These are phyloP conservation scores for Santalum album DNA, from an alignment of 164 flowering plant genomes.

Conservation along the genomic window DNA sequence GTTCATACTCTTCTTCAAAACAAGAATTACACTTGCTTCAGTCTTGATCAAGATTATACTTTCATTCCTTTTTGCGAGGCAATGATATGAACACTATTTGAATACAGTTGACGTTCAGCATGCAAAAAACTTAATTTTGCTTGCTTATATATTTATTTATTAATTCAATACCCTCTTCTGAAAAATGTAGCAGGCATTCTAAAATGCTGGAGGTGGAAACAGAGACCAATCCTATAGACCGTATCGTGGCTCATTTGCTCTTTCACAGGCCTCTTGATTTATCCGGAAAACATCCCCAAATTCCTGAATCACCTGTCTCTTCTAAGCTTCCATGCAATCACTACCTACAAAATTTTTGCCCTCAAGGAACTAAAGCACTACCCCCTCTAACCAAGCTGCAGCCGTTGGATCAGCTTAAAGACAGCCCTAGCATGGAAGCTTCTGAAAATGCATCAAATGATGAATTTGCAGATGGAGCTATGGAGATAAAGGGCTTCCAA, in stretches of 20 bases:
- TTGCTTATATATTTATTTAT: too few species aligned
- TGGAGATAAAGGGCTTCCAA: conserved; percentile 22
- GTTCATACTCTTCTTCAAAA: too few species aligned
- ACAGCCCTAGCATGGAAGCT: conserved; percentile 20
- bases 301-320: conserved; percentile 39
- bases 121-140: too few species aligned
- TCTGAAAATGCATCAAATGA: conserved; percentile 31
- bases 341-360: conserved; percentile 15
- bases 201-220: conserved; percentile 46
- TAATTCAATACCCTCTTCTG: too few species aligned
- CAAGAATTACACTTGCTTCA: too few species aligned
- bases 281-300: conserved; percentile 25
- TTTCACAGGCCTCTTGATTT: conserved; percentile 56
- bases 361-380: conserved; percentile 21
- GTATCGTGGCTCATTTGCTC: conserved; percentile 77
- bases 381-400: conserved; percentile 14
- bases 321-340: conserved; percentile 20
- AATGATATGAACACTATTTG: too few species aligned
- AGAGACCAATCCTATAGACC: conserved; percentile 79
- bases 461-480: conserved; percentile 19
- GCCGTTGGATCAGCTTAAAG: conserved; percentile 16
- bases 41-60: too few species aligned
- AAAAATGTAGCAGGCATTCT: conserved; percentile 24
- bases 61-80: too few species aligned
- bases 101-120: too few species aligned